Base-by-base conservation (phyloP, 495 filamentous ascomycete species). In the Massariosphaeria phaeospora region DNA sequence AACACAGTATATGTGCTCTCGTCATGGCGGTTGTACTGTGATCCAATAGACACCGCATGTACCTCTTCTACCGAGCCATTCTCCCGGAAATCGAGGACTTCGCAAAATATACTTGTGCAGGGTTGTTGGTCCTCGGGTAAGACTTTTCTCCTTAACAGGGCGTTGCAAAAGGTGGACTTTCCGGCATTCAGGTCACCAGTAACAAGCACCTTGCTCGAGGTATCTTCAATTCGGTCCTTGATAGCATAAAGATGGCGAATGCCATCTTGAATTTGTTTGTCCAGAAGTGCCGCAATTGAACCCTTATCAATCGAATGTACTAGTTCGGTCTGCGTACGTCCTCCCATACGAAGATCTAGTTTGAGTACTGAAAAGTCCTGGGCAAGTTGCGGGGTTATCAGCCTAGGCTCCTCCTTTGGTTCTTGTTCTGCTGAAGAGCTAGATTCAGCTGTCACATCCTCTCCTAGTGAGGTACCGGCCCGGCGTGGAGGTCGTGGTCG, bases 81-180 rank as follows among this genome's bases (percentile, higher is more conserved):
- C 64, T 96, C 90, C 50, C 88, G 77, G 17, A 87, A 84, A 71
- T 97, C 89, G 35, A 98, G 74, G 2, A 98, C 93, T 67, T 98
- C 93, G 66, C 94, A 97, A 72, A 98, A 98, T 49, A 97, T 95
- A 69, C 86, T 93, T 4, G 93, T 98, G 72, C 94, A 97, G n/a
- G 93, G 93, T 63, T 96, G 93, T 67, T 98, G 90, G 59, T 97
- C 94, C 72, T 96, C 93, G 3, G 93, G 93, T 13, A 98, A 73
- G 13, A 98, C 78, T 70, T 96, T 96, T 52, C 90, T 84, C 36
- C 93, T 84, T 31, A 98, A 72, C 20, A 98, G 72, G 9, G 93
- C 94, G 71, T 98, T 98, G 74, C 93, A 98, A 61, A 98, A 97
- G 4, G 93, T 97, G 10, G 93, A 98, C 66, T 98, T 98, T 64